Conservation (phyloP, 1,139 yeast species). For the Nadsonia starkeyi-henricii region DNA sequence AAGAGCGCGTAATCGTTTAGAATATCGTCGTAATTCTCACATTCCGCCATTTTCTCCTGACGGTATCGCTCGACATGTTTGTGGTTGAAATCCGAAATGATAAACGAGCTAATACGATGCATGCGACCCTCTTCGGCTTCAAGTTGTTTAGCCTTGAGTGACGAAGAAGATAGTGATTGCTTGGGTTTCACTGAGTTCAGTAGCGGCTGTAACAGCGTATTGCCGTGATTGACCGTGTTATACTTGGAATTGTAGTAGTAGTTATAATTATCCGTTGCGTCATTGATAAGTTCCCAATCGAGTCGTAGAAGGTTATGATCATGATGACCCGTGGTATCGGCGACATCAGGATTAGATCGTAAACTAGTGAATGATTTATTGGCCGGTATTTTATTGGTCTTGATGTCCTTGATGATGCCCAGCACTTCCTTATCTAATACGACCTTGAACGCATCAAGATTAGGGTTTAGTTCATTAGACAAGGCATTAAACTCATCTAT, state of each 20-base stretch:
- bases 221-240: background rate
- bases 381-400: background rate
- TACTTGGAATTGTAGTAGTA: background rate
- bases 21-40: background rate
- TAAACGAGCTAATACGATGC: background rate
- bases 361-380: too few relatives aligned
- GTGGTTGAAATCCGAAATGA: background rate
- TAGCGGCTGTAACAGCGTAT: background rate
- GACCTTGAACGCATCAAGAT: background rate
- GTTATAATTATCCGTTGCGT: background rate
- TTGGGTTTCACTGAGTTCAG: background rate
- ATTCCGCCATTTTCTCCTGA: background rate
- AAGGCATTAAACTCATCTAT: background rate
- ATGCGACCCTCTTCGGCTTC: background rate
- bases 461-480: background rate
- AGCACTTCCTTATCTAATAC: background rate
- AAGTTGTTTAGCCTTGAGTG: background rate
- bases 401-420: background rate
- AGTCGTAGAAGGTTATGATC: background rate
- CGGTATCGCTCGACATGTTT: background rate
- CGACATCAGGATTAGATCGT: too few relatives aligned
- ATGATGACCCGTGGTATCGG: background rate
- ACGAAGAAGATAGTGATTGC: background rate
- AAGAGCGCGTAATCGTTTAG: background rate
- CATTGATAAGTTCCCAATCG: background rate